These are phyloP conservation scores for Neurospora sp. DNA, from an alignment of 495 filamentous ascomycete genomes.

Conservation along the genomic window DNA sequence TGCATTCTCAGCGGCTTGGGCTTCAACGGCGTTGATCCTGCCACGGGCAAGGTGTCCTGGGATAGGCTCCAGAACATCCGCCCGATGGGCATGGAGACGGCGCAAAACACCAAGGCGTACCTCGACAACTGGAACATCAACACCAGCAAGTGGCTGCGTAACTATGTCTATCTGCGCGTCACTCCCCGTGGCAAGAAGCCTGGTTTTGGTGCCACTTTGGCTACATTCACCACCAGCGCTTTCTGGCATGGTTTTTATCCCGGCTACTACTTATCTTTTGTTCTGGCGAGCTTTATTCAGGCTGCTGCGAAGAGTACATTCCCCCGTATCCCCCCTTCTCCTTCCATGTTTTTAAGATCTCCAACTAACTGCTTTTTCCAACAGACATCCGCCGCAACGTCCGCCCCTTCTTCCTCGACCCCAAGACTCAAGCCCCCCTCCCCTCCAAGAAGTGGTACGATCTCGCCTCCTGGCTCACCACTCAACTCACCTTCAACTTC, in stretches of 20 bases:
- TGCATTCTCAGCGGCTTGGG: constrained; percentile 92
- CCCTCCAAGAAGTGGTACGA: constrained; percentile 81
- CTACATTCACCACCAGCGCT: constrained; percentile 86
- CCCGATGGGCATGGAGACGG: constrained; percentile 70
- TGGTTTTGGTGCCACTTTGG: constrained; percentile 88
- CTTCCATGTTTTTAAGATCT: background rate
- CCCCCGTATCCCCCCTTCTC: background rate
- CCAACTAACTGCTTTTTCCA: constrained; percentile 6
- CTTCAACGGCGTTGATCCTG: constrained; percentile 83
- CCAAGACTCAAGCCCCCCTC: constrained; percentile 51
- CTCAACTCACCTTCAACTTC: constrained; percentile 78
- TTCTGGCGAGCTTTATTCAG: constrained; percentile 83
- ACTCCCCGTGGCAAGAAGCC: constrained; percentile 94
- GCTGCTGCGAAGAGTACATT: constrained; percentile 84
- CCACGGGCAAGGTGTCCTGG: constrained; percentile 77
- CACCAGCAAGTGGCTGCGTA: constrained; percentile 92
- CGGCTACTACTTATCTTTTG: constrained; percentile 86
- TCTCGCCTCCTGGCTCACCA: constrained; percentile 63
- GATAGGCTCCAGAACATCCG: constrained; percentile 80
- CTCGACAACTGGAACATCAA: constrained; percentile 96
- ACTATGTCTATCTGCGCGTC: constrained; percentile 91
- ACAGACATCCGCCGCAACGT: constrained; percentile 79
- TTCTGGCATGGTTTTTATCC: constrained; percentile 99
- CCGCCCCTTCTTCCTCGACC: constrained; percentile 86
- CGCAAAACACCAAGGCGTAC: constrained; percentile 83